These are phyloP conservation scores for Zygoascus biomembranicola DNA, from an alignment of 805 yeast genomes.

Conservation along the genomic window DNA sequence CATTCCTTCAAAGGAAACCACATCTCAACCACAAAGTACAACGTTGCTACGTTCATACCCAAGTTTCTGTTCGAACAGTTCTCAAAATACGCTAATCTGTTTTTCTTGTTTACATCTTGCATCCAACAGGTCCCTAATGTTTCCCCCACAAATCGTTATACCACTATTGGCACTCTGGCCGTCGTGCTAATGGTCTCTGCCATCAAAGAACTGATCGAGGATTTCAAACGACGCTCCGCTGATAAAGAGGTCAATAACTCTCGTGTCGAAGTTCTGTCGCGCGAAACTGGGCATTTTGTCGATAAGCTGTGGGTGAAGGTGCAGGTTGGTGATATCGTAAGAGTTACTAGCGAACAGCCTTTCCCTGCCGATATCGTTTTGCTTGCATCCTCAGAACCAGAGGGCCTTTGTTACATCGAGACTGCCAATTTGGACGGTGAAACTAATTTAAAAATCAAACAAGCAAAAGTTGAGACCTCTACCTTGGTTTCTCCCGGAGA, in stretches of 20 bases:
- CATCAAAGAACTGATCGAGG: conserved; percentile 83
- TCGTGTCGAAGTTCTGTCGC: conserved; percentile 49
- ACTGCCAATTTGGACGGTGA: conserved; percentile 98
- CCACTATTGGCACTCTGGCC: conserved; percentile 85
- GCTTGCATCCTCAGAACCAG: conserved; percentile 92
- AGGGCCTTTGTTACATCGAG: conserved; percentile 94
- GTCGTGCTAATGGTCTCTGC: conserved; percentile 88
- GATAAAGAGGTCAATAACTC: conserved; percentile 87
- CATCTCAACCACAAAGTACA: conserved; percentile 92
- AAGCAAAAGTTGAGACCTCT: conserved; percentile 72
- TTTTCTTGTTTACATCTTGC: conserved; percentile 82
- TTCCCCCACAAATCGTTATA: conserved; percentile 90
- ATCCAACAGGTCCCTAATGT: conserved; percentile 97
- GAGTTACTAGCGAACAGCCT: conserved; percentile 77
- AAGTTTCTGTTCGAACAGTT: conserved; percentile 94
- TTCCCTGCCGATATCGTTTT: conserved; percentile 89
- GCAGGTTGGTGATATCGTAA: conserved; percentile 83
- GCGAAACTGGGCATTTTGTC: conserved; percentile 55
- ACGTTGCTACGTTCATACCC: conserved; percentile 85
- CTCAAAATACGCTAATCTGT: conserved; percentile 91
- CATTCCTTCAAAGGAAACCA: conserved; percentile 66
- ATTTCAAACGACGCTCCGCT: conserved; percentile 76
- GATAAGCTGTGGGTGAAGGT: conserved; percentile 77
- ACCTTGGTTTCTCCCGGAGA: conserved; percentile 58
- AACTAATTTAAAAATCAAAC: conserved; percentile 92